Conservation (phyloP, 1,284 basidiomycete species). For the Ceratobasidium sp. region DNA sequence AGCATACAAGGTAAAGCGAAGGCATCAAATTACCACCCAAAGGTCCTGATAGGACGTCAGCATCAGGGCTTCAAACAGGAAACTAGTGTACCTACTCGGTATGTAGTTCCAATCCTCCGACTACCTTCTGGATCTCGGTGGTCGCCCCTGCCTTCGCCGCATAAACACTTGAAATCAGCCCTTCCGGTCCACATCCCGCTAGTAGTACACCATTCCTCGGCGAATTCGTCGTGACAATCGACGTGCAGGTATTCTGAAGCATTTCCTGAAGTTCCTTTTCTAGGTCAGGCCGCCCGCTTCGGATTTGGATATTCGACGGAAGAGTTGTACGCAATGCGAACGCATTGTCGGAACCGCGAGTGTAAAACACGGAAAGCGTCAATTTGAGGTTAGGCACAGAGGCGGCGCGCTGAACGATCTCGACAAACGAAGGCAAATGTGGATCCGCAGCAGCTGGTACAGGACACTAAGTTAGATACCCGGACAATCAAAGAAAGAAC, state of each 20-base stretch:
- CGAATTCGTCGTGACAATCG: slow-evolving; percentile 63
- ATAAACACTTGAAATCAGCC: slow-evolving; percentile 67
- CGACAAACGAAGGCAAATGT: slow-evolving; percentile 67
- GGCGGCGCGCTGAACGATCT: slow-evolving; percentile 64
- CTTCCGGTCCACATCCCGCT: slow-evolving; percentile 74
- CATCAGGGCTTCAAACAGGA: not conserved
- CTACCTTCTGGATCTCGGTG: not conserved
- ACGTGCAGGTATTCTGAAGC: slow-evolving; percentile 65
- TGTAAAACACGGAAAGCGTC: slow-evolving; percentile 25
- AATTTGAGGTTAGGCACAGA: slow-evolving; percentile 13
- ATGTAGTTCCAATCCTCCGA: slow-evolving; percentile 31
- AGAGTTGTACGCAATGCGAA: slow-evolving; percentile 49
- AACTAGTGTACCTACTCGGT: slow-evolving; percentile 23
- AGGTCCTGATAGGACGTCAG: slow-evolving; percentile 18
- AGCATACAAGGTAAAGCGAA: not conserved
- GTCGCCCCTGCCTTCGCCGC: not conserved
- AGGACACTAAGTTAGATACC: not conserved
- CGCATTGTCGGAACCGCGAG: slow-evolving; percentile 53
- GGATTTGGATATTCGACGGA: slow-evolving; percentile 63
- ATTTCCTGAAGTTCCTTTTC: slow-evolving; percentile 50
- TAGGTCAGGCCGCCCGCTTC: slow-evolving; percentile 66
- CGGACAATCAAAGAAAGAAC: not conserved
- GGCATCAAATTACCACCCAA: slow-evolving; percentile 28
- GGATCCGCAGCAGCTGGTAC: slow-evolving; percentile 64
- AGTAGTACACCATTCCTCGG: slow-evolving; percentile 70